These are phyloP conservation scores for Mycena haematopus DNA, from an alignment of 768 basidiomycete genomes.

Conservation along the genomic window DNA sequence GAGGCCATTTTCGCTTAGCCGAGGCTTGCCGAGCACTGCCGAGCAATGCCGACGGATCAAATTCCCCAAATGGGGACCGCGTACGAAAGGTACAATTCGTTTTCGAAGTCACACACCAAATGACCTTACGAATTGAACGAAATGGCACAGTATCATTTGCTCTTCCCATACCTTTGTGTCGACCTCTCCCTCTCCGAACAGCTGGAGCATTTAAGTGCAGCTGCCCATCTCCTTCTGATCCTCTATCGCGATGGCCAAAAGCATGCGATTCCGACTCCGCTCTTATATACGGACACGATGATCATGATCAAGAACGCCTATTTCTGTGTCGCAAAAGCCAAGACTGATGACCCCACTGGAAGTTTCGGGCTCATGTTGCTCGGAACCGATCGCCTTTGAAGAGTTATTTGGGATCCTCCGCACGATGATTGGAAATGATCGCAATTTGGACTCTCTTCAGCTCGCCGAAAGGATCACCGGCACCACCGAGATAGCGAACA, in stretches of 20 bases:
- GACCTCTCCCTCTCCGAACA: neutral
- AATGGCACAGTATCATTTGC: too few species aligned
- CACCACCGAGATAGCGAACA: conserved; percentile 40
- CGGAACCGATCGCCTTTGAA: conserved; percentile 31
- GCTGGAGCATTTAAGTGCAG: neutral
- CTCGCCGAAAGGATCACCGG: conserved; percentile 37
- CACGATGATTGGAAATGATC: conserved; percentile 45
- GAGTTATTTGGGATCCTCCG: conserved; percentile 42
- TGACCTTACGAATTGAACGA: too few species aligned
- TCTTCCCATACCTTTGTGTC: neutral
- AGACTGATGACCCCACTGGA: neutral
- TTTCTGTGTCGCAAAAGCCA: neutral
- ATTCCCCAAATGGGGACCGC: too few species aligned
- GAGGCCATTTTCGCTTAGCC: too few species aligned
- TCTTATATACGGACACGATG: neutral
- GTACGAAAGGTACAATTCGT: too few species aligned
- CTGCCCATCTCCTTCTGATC: neutral
- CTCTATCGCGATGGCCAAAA: neutral
- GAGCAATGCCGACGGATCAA: too few species aligned
- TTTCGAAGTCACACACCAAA: too few species aligned
- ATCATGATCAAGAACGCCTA: neutral
- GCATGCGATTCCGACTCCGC: conserved; percentile 6
- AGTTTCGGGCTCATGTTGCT: neutral
- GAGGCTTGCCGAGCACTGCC: too few species aligned
- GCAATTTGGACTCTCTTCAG: conserved; percentile 35